Base-by-base conservation (phyloP, 768 basidiomycete genomes). In the Pleurotus pulmonarius region DNA sequence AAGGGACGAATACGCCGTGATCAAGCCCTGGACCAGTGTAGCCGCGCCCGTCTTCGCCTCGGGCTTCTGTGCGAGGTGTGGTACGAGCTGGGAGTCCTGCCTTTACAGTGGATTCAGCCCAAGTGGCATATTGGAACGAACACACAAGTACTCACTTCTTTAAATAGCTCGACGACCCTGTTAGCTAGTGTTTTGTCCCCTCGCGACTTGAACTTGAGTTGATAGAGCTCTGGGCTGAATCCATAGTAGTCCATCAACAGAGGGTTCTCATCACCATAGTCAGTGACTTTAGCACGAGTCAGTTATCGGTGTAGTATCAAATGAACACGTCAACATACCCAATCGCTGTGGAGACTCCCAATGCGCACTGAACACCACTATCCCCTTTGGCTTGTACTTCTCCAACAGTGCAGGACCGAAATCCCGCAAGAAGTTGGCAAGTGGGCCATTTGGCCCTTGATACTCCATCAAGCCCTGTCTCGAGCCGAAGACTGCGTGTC, bases 331-430 rank as follows among this genome's bases (percentile, higher is more conserved):
- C 48, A 22, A 60, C 76, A 38, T 59, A 83, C 87, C 86, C 45
- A 85, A 72, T 26, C 81, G 77, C 65, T 84, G 81, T 9, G 56
- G 51, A 1, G 87, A 86, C 65, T 92, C 90, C 88, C 88, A 92
- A 63, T 92, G 90, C 9, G 90, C 90, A 59, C 86, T 88, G 72
- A 91, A 90, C 1, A 91, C 88, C 4, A 92, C 81, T 52, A 90
- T 86, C n/a, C 80, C 89, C 64, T 83, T 86, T 2, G 89, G 89
- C 46, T 82, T 75, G 69, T 92, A 92, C 67, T 90, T 91, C 56
- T 79, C 64, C 41, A 90, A 62, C 25, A 90, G 65, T 0, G 73
- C 74, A 1, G 83, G 82, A 0, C 88, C 88, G 69, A 91, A 89
- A 56, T 85, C 74, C 44, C 70, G 73, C 61, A 90, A 67, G 66